Base-by-base conservation (phyloP, 441 rosid genomes). In the Syzygium syzygioides region DNA sequence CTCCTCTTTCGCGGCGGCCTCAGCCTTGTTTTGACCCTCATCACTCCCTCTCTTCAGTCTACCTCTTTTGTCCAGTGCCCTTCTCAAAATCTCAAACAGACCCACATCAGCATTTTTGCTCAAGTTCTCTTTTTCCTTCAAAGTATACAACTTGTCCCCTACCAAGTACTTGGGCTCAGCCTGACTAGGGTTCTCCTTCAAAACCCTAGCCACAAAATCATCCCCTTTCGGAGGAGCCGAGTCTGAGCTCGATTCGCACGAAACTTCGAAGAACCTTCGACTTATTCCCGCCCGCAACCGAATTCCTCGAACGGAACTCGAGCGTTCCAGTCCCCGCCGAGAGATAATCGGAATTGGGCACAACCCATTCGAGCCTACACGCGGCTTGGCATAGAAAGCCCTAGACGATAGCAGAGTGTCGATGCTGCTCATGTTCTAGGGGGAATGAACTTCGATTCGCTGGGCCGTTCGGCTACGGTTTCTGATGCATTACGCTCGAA, bases 101-200 rank as follows among this genome's bases (percentile, higher is more conserved):
- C 94, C 96, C 53, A 41, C 88, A 90, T 92, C 94, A 34, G 55
- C 79, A 87, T 90, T 94, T 89, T 89, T 92, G 90, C 90, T 91
- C 85, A 95, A 89, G 37, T 79, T 88, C 90, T 96, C 94, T 91
- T 91, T 95, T 85, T 97, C 98, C 91, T 93, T 94, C 87, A 92
- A 93, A 86, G 92, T 94, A 86, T 93, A 96, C 7, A 96, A 90
- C 93, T 92, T 95, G 41, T 91, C 93, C 3, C 96, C 97, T 86
- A 95, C 91, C 76, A 93, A 90, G 85, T 92, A 96, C 91, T 91
- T 95, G 90, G 98, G 95, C 64, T 97, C 98, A 86, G 95, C 93
- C 87, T 97, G 99, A 93, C 97, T 95, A 57, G 99, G 99, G 71
- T 97, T 96, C 93, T 96, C 95, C 94, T 94, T 92, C 94, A 97